Evolutionary conservation across 129 eudicot species (phyloP), one percentile per base, ranked within the genome.

Genomic region (Scalesia atractyloides): DNA sequence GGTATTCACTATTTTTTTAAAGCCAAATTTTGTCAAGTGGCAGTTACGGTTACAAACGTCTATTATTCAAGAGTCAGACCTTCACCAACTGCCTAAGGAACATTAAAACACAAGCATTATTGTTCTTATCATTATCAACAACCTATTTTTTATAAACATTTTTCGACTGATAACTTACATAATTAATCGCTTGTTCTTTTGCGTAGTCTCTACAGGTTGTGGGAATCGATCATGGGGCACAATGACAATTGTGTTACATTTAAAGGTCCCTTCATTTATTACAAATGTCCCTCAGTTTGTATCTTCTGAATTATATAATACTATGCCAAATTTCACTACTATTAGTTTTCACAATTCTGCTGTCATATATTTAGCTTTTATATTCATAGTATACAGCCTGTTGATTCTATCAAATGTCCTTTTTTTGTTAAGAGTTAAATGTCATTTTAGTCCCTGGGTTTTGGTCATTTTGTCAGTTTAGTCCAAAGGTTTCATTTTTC

Each of bases 71-170:
- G 49, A 60, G 76, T 57, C 44, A 19, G 58, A 73, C 69, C 62
- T 2, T 72, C 37, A 71, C 68, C 59, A 20, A 60, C 59, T n/a
- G 33, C 17, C 36, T 51, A 44, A 20, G 50, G 62, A 30, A 58
- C 80, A 69, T 20, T 18, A 18, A 46, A 52, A 57, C 69, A 15
- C 14, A 39, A 33, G 24, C 69, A 64, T 76, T 67, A n/a, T 76
- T 58, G 75, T 76, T 68, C 80, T 76, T 78, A 78, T 78, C 72
- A 41, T 51, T 78, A 39, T 63, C 76, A 70, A 63, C 82, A 78
- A 63, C 71, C 81, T 1, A 5, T 12, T 61, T 64, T 66, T 39
- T 8, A 62, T 41, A 20, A 78, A 70, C 76, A 78, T 18, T 51
- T 36, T 50, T 52, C 36, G 66, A 78, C 47, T 50, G 19, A 22